Evolutionary conservation across 345 rosid genomes (phyloP).

Genomic region (Citrus maxima): DNA sequence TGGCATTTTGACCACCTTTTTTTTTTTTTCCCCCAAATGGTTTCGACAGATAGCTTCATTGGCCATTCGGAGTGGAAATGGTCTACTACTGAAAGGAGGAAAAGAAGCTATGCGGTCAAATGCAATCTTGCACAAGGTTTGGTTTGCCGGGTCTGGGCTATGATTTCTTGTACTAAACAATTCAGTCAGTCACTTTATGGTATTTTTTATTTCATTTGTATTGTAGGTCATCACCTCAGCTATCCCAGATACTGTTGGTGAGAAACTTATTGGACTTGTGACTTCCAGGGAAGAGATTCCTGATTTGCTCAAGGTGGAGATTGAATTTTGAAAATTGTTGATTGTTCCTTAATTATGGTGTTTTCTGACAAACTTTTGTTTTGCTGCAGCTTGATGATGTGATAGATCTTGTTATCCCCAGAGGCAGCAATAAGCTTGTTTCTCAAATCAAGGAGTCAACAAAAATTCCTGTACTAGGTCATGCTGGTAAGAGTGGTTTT

Average conservation of each 20-base stretch:
- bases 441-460: constrained; percentile 86
- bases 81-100: constrained; percentile 92
- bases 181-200: constrained; percentile 1
- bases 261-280: constrained; percentile 87
- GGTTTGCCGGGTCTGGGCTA: neutral
- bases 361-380: neutral
- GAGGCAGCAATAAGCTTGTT: constrained; percentile 98
- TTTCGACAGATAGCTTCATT: constrained; percentile 76
- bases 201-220: neutral
- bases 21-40: neutral
- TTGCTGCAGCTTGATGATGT: constrained; percentile 89
- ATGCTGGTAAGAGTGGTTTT: constrained; percentile 64
- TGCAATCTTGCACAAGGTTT: constrained; percentile 95
- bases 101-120: constrained; percentile 93
- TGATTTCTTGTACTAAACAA: neutral
- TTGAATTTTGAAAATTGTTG: neutral
- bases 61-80: constrained; percentile 97
- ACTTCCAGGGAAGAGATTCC: constrained; percentile 97
- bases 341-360: neutral
- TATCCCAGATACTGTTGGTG: constrained; percentile 77
- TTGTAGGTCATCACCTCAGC: constrained; percentile 86
- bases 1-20: neutral
- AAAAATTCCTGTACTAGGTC: constrained; percentile 96
- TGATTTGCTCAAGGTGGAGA: constrained; percentile 83
- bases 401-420: constrained; percentile 97